Base-by-base conservation (phyloP, 176 grass and related monocot species). In the Triticum dicoccoides region DNA sequence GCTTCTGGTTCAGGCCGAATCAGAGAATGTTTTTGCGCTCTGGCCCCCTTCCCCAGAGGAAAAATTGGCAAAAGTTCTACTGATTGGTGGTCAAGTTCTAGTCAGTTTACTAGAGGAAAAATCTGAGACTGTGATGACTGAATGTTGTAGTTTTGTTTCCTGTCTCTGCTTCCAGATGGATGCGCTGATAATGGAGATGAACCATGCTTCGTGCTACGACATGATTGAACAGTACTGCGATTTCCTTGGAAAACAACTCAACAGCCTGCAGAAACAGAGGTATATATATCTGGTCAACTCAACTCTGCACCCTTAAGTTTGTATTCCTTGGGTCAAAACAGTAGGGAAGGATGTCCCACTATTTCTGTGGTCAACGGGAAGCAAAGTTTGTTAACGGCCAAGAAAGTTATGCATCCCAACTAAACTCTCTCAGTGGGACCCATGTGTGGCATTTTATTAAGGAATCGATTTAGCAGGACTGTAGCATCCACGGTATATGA, bases 151-250 rank as follows among this genome's bases (percentile, higher is more conserved):
- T 42, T 30, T 15, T 56, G 51, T 62, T 67, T 79, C 33, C 2
- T 78, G 61, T 33, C 13, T 75, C 38, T 67, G 73, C 47, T 54
- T 14, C 91, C 88, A 98, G 96, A 90, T 95, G 54, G 91, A 98
- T 87, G 84, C 75, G 20, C 75, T 98, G 20, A 85, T 95, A 61
- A 42, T 91, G 72, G 96, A 94, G 86, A 82, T 92, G 65, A 98
- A 98, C 65, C 90, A 82, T 39, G 81, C 73, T 68, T 81, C 65
- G 15, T 98, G 93, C 88, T 98, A 95, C 27, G 88, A 95, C 76
- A 86, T 92, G 91, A 95, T 98, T 12, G 96, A 92, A 69, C 77
- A 88, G 41, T 94, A 84, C 73, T 95, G 93, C 29, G 88, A 90
- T 38, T 59, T 82, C 52, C 87, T 95, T 25, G 79, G 88, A 80